Percentiles rank a stretch among this genome's conserved stretches.
Evolutionary conservation across 495 filamentous ascomycete genomes (phyloP).

Genomic region (Hypoxylon crocopeplum): DNA sequence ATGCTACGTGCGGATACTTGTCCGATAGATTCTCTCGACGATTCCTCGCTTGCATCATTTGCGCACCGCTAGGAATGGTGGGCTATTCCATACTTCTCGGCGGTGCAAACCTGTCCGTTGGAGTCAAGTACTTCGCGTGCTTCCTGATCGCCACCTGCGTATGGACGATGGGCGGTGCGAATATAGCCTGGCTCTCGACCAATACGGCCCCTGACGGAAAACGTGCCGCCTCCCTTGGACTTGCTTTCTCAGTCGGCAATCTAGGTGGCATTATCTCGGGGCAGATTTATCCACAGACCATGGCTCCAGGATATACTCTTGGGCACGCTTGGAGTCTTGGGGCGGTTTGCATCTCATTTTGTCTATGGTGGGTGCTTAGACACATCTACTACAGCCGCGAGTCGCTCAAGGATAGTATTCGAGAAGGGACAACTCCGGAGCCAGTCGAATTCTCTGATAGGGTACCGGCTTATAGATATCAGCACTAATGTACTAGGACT

Average conservation of each 20-base stretch:
- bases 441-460: slow-evolving; percentile 32
- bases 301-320: slow-evolving; percentile 39
- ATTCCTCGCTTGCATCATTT: slow-evolving; percentile 62
- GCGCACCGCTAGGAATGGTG: slow-evolving; percentile 61
- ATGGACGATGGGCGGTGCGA: slow-evolving; percentile 48
- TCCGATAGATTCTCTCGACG: slow-evolving; percentile 65
- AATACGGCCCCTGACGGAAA: slow-evolving; percentile 54
- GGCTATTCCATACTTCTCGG: slow-evolving; percentile 69
- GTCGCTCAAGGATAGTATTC: slow-evolving; percentile 20
- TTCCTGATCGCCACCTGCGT: slow-evolving; percentile 65
- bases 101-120: slow-evolving; percentile 54
- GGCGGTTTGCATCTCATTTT: slow-evolving; percentile 33
- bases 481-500: slow-evolving; percentile 34
- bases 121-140: slow-evolving; percentile 69
- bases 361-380: slow-evolving; percentile 38
- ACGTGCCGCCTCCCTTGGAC: slow-evolving; percentile 50
- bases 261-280: slow-evolving; percentile 49
- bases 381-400: slow-evolving; percentile 36
- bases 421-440: slow-evolving; percentile 3
- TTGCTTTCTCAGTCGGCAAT: slow-evolving; percentile 48
- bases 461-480: slow-evolving; percentile 37
- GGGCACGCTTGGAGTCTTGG: slow-evolving; percentile 44
- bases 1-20: slow-evolving; percentile 62
- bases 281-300: slow-evolving; percentile 42
- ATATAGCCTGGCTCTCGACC: slow-evolving; percentile 65